Evolutionary conservation across 345 rosid species (phyloP), one percentile per base, ranked within the genome.

Genomic region (Anastatica hierochuntica): DNA sequence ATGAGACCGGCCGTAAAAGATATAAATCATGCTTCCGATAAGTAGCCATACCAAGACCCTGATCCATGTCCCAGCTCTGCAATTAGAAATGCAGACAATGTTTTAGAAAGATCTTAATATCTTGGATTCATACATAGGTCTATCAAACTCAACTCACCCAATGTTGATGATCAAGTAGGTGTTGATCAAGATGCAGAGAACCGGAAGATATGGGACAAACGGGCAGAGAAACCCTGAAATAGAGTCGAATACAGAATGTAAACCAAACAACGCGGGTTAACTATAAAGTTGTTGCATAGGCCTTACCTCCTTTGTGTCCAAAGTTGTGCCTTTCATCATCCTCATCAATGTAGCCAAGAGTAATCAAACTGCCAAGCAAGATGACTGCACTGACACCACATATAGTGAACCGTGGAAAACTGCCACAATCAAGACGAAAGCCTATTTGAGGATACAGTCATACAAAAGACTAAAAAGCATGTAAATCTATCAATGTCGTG

Each of bases 31-130:
- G 58, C 72, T 72, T 43, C 90, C 90, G 11, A 82, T 30, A 13
- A 74, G 21, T 43, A 82, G 66, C 90, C 90, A 82, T 44, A 77
- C n/a, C 27, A 81, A 77, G 46, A 82, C 85, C 17, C 90, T 83
- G 45, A 68, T 52, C 85, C 81, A 82, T 12, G 90, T 77, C 31
- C 70, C 79, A 42, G 56, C 77, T 40, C 85, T 82, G 83, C 48
- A 17, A 62, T 16, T 19, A 33, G 15, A 66, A 29, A 68, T 3
- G 46, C 45, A 63, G n/a, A 16, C 14, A 21, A 27, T 19, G 17
- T 14, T 53, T 60, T 47, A 62, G 43, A 55, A 41, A 62, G 8
- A 48, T 48, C 8, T n/a, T n/a, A n/a, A 27, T 53, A 12, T 14
- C 4, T 27, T 20, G 14, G 20, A 4, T 34, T 8, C 8, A 50